phyloP scores from a whole-genome alignment of 306 rosid genomes.

The Oxytropis ochrocephala region DNA sequence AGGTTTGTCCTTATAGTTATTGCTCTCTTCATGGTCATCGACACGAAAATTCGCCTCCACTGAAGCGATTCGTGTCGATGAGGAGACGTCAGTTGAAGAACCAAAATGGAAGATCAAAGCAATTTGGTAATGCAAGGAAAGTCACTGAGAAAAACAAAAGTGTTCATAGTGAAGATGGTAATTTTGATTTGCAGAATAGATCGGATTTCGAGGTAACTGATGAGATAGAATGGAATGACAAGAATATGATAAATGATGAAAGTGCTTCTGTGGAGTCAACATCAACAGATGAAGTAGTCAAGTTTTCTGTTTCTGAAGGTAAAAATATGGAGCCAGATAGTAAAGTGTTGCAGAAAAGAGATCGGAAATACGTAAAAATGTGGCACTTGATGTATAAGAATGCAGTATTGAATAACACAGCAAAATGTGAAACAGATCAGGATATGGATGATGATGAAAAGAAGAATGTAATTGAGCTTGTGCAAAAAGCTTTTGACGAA shows the following conservation, averaged over 20 bases:
- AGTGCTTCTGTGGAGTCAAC: slow-evolving; percentile 13
- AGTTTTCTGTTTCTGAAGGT: slow-evolving; percentile 24
- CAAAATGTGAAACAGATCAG: slow-evolving; percentile 25
- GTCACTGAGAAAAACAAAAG: slow-evolving; percentile 24
- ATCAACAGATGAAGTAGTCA: background rate
- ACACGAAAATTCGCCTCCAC: slow-evolving; percentile 43
- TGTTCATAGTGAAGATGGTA: slow-evolving; percentile 18
- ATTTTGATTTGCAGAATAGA: slow-evolving; percentile 5
- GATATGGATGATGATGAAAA: slow-evolving; percentile 23
- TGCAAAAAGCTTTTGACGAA: slow-evolving; percentile 77
- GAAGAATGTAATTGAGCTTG: slow-evolving; percentile 45
- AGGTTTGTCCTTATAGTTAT: slow-evolving; percentile 64
- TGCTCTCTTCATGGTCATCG: slow-evolving; percentile 90
- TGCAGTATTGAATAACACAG: slow-evolving; percentile 37
- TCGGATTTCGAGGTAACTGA: background rate
- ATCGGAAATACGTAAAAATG: slow-evolving; percentile 52
- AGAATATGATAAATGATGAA: slow-evolving; percentile 8
- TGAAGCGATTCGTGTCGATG: slow-evolving; percentile 60
- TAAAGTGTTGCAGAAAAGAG: slow-evolving; percentile 27
- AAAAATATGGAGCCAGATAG: slow-evolving; percentile 15
- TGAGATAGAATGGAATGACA: background rate
- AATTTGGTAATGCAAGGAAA: slow-evolving; percentile 39
- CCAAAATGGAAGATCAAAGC: slow-evolving; percentile 34
- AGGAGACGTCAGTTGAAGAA: slow-evolving; percentile 58
- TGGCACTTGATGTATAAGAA: slow-evolving; percentile 85